Evolutionary conservation across 2,329 filamentous ascomycete genomes (phyloP).

Genomic region (Scedosporium boydii): DNA sequence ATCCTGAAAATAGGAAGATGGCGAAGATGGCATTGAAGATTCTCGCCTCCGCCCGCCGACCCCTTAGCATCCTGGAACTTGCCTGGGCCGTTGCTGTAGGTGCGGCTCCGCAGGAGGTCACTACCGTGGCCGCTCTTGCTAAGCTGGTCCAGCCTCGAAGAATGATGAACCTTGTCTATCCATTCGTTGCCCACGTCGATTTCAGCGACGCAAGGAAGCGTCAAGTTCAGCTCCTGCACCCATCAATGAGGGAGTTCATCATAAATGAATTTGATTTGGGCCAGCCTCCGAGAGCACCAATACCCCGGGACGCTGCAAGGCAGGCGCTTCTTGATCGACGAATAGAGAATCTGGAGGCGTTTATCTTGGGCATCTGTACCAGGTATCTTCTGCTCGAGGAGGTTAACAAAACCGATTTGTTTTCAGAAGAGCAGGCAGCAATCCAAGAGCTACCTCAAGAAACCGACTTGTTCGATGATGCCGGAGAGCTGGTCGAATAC

Average conservation of each 20-base stretch:
- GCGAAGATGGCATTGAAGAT: constrained; percentile 12
- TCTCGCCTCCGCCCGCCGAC: constrained; percentile 16
- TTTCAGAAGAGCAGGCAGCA: constrained; percentile 17
- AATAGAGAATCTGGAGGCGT: constrained; percentile 13
- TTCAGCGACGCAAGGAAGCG: constrained; percentile 9
- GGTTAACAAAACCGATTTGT: constrained; percentile 16
- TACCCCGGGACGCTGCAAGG: too few relatives aligned
- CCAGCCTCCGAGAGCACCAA: not conserved
- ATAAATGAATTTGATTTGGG: constrained; percentile 2
- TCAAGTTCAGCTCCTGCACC: constrained; percentile 12
- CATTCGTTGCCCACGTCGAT: constrained; percentile 12
- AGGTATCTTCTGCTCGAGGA: constrained; percentile 18
- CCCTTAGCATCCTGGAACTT: constrained; percentile 20
- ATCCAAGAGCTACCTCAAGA: not conserved
- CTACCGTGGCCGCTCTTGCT: constrained; percentile 11
- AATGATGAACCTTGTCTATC: constrained; percentile 13
- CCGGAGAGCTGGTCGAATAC: constrained; percentile 11
- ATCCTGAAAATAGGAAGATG: constrained; percentile 8
- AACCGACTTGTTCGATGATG: constrained; percentile 14
- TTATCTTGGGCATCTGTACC: constrained; percentile 17
- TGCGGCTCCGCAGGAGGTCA: constrained; percentile 10
- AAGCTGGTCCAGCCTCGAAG: constrained; percentile 15
- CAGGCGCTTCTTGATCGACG: not conserved
- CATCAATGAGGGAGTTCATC: constrained; percentile 12
- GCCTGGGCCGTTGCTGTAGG: constrained; percentile 18